Base-by-base conservation (phyloP, 2,329 filamentous ascomycete species). In the Metarhizium guizhouense region DNA sequence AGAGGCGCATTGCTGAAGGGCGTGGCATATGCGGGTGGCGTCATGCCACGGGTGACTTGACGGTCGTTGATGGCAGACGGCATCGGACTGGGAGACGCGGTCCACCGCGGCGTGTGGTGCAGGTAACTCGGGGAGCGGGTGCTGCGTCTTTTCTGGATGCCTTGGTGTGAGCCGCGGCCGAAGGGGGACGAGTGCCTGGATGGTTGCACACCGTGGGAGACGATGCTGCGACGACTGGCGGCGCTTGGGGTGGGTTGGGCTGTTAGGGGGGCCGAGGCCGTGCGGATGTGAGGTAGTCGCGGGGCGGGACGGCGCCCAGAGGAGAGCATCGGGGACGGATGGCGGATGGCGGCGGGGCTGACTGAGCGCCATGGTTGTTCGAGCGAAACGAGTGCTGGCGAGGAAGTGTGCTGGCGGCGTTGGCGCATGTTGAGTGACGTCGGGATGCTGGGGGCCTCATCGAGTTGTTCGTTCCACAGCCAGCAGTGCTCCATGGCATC, bases 1-100 rank as follows among this genome's bases (percentile, higher is more conserved):
- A 71, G 67, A 1, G 81, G 76, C 3, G 76, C 80, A 58, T 84
- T 85, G 63, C 86, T 90, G 65, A 86, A 78, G 0, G 88, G 88
- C 0, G 88, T 92, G 3, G 86, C 86, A 63, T 91, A 91, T n/a
- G 83, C 84, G 60, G 84, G 84, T 0, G 85, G 86, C 0, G 79
- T 83, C 13, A 74, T 75, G 14, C 68, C 68, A 2, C 59, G 56
- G 16, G 34, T 25, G 16, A 47, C 36, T 62, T 67, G 61, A 53
- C 67, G 67, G 48, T 74, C 70, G 6, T 65, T 65, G 4, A 68
- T 56, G 4, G 64, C 65, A 36, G 70, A 64, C 4, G 70, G 71
- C 58, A 71, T 67, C 4, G 75, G 72, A 63, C 70, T 80, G 51
- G 70, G 76, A 55, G 70, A 80, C 34, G 70, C 71, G 56, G 78